phyloP scores from a whole-genome alignment of 441 rosid genomes.

The Adansonia madagascariensis region DNA sequence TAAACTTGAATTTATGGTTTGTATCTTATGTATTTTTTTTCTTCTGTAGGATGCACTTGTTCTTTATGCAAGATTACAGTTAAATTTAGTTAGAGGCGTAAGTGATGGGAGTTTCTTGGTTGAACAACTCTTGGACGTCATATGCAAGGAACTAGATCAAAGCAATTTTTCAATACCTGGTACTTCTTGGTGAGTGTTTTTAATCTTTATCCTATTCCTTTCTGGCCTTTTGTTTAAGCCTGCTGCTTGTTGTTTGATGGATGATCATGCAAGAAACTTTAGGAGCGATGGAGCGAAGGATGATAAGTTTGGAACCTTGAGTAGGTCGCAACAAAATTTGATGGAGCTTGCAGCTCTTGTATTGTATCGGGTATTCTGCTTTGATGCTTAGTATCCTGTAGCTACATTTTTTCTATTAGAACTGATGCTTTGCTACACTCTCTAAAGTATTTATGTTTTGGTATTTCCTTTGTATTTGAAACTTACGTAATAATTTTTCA shows the following conservation, averaged over 20 bases:
- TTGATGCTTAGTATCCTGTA: conserved; percentile 1
- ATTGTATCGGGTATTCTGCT: conserved; percentile 64
- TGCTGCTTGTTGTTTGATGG: conserved; percentile 30
- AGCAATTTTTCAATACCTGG: conserved; percentile 53
- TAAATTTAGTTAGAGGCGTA: conserved; percentile 65
- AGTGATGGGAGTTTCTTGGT: conserved; percentile 62
- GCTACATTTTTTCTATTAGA: conserved; percentile 15
- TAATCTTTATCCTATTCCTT: conserved; percentile 22
- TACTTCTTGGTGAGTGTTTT: conserved; percentile 50
- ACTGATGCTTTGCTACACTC: conserved; percentile 2
- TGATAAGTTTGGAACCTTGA: conserved; percentile 71
- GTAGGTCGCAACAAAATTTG: conserved; percentile 63
- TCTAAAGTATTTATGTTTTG: conserved; percentile 9
- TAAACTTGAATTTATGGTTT: conserved; percentile 26
- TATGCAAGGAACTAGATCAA: conserved; percentile 89
- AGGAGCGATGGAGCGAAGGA: conserved; percentile 85
- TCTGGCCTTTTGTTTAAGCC: conserved; percentile 17
- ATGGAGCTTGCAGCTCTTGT: conserved; percentile 85
- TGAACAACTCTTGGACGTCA: conserved; percentile 79
- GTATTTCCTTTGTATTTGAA: not conserved
- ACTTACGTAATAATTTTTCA: not conserved
- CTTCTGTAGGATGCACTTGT: conserved; percentile 72
- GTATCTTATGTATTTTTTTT: conserved; percentile 6
- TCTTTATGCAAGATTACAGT: conserved; percentile 74
- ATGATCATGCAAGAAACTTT: conserved; percentile 29